These are phyloP conservation scores for Trifolium fragiferum DNA, from an alignment of 306 rosid genomes.

Conservation along the genomic window DNA sequence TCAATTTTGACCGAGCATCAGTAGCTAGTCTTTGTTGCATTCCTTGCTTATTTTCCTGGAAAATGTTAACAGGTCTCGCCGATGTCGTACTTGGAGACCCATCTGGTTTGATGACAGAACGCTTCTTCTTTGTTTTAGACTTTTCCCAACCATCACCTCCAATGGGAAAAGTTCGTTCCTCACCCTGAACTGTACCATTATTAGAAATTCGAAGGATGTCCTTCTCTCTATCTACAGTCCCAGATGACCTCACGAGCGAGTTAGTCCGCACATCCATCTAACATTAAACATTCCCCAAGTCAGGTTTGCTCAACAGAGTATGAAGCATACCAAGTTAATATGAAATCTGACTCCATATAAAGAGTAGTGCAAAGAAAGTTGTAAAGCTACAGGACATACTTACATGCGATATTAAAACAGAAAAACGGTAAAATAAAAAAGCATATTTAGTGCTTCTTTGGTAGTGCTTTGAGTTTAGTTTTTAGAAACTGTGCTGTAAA, in stretches of 20 bases:
- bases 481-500: background rate
- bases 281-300: conserved; percentile 45
- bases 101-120: conserved; percentile 85
- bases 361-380: conserved; percentile 9
- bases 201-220: conserved; percentile 68
- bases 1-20: conserved; percentile 73
- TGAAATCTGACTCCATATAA: conserved; percentile 26
- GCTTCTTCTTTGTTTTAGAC: conserved; percentile 86
- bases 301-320: conserved; percentile 40
- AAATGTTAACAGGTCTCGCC: conserved; percentile 64
- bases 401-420: background rate
- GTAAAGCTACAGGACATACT: conserved; percentile 12
- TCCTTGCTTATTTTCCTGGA: conserved; percentile 78
- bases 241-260: conserved; percentile 73
- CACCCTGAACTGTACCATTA: conserved; percentile 69
- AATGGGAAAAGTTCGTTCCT: conserved; percentile 71
- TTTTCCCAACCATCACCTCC: conserved; percentile 94
- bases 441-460: background rate
- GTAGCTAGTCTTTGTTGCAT: conserved; percentile 68
- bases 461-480: conserved; percentile 6
- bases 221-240: conserved; percentile 72
- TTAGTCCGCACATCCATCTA: conserved; percentile 81
- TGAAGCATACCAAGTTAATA: conserved; percentile 29
- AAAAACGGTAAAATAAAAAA: background rate
- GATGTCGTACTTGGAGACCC: conserved; percentile 61